Base-by-base conservation (phyloP, 768 basidiomycete species). In the Auriscalpium vulgare region DNA sequence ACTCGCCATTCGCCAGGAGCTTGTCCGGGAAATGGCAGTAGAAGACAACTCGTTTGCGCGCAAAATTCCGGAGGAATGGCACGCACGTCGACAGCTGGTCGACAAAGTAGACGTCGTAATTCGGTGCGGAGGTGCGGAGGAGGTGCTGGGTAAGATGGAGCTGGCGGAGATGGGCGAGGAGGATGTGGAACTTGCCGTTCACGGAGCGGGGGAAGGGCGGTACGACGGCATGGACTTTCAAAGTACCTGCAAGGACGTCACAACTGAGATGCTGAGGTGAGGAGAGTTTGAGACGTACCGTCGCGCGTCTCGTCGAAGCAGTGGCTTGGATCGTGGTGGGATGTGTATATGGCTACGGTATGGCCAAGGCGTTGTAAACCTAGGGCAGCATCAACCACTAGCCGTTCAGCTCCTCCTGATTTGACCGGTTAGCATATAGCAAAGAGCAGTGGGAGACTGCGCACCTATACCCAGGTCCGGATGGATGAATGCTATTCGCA, bases 21-120 rank as follows among this genome's bases (percentile, higher is more conserved):
- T 95, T 95, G 72, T 99, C 95, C 0, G 95, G 97, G 62, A 99
- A 98, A 68, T 98, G 97, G 62, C 93, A 95, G 68, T 99, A 98
- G 71, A 97, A 98, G 17, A 98, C 86, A 35, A 95, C 89, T 2
- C 91, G 83, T n/a, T 82, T 90, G 19, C 75, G 75, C 2, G 76
- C 80, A 13, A 90, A 64, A 57, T 73, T 64, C 2, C 90, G 80
- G 0, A 99, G 75, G 56, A 97, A 75, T 0, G 95, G 95, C 23
- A 97, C 76, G 60, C 88, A 93, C 1, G 94, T 92, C 5, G 92
- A 93, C 17, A 98, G 83, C 67, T 97, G 97, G 72, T 98, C 95
- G 4, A 97, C 89, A 57, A 98, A 85, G 72, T 85, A 95, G 19
- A 97, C 83, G 66, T 98, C 95, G 64, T 87, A 83, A 36, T 72